Percentiles rank a stretch among this genome's conserved stretches.
Evolutionary conservation across 2,329 filamentous ascomycete species (phyloP).

Genomic region (Neodidymelliopsis sp.): DNA sequence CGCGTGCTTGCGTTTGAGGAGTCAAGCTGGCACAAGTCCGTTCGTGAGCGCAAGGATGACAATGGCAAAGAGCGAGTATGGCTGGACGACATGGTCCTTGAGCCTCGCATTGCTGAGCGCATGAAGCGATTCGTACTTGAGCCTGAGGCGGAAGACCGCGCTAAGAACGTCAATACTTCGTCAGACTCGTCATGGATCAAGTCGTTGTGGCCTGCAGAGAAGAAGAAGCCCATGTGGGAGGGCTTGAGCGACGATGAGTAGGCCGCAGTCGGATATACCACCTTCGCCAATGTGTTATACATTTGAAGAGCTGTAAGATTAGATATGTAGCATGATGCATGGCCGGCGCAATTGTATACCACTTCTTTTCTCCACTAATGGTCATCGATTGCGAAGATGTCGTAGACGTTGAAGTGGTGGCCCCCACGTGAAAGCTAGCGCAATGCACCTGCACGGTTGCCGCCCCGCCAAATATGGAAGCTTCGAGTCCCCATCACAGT

Average conservation of each 20-base stretch:
- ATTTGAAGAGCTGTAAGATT: conserved; percentile 35
- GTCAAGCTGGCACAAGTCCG: conserved; percentile 82
- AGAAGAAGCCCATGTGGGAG: conserved; percentile 45
- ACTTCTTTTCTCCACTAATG: not conserved
- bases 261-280: conserved; percentile 26
- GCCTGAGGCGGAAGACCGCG: conserved; percentile 73
- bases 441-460: conserved; percentile 4
- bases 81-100: conserved; percentile 76
- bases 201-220: conserved; percentile 42
- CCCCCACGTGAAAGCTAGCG: conserved; percentile 16
- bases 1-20: conserved; percentile 74
- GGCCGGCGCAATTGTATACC: conserved; percentile 26
- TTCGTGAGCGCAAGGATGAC: conserved; percentile 63
- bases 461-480: conserved; percentile 30
- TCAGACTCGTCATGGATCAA: conserved; percentile 39
- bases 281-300: conserved; percentile 32
- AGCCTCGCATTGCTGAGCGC: conserved; percentile 75
- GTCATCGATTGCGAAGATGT: not conserved
- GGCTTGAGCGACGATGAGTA: conserved; percentile 40
- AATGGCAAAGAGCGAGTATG: conserved; percentile 69
- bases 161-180: conserved; percentile 43
- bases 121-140: conserved; percentile 82
- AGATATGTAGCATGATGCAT: conserved; percentile 37
- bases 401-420: not conserved
- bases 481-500: conserved; percentile 31